Conservation (phyloP, 805 yeast species). For the Jamesozyma lodderae region DNA sequence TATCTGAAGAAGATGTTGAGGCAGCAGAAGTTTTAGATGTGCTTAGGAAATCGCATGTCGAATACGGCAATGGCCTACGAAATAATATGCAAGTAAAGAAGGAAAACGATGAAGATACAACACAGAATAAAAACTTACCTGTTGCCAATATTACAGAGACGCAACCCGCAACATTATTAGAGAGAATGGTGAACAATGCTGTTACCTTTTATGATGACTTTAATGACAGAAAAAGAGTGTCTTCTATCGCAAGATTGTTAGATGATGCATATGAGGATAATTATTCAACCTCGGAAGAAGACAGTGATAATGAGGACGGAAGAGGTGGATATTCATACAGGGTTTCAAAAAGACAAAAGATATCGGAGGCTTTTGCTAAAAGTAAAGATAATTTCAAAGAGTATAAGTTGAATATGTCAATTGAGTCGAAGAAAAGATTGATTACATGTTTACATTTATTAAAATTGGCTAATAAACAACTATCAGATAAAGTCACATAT, state of each 20-base stretch:
- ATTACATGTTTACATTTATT: slow-evolving; percentile 73
- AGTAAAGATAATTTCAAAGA: slow-evolving; percentile 32
- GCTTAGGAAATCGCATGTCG: slow-evolving; percentile 11
- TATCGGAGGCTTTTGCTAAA: slow-evolving; percentile 31
- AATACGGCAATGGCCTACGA: too few species aligned
- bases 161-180: slow-evolving; percentile 7
- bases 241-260: slow-evolving; percentile 29
- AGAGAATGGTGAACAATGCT: slow-evolving; percentile 36
- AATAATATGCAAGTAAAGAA: background rate
- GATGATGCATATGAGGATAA: slow-evolving; percentile 36
- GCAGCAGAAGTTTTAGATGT: slow-evolving; percentile 24
- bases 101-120: background rate
- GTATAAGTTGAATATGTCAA: slow-evolving; percentile 35
- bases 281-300: slow-evolving; percentile 16
- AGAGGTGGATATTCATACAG: slow-evolving; percentile 12
- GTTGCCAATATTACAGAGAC: background rate
- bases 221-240: slow-evolving; percentile 32
- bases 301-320: slow-evolving; percentile 9
- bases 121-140: background rate
- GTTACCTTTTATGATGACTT: slow-evolving; percentile 39
- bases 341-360: slow-evolving; percentile 29
- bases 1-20: slow-evolving; percentile 22
- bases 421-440: slow-evolving; percentile 66
- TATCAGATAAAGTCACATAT: slow-evolving; percentile 55
- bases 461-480: slow-evolving; percentile 70